Percentiles rank a stretch among this genome's conserved stretches.
phyloP scores from a whole-genome alignment of 257 asterid species.

The Rubia yunnanensis region DNA sequence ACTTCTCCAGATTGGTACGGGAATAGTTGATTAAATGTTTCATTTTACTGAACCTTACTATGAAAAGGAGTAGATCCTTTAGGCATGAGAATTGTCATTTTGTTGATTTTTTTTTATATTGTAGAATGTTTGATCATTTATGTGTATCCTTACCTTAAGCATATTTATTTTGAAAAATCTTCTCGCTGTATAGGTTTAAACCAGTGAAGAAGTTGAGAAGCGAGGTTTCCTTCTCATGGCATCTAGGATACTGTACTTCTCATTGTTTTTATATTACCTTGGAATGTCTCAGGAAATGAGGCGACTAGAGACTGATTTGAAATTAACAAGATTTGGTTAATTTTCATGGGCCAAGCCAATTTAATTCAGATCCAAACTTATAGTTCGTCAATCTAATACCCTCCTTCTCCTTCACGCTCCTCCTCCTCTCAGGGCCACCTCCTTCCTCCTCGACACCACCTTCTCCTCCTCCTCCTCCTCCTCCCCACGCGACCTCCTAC shows the following conservation, averaged over 20 bases:
- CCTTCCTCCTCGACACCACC: too few species aligned
- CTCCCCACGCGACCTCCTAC: too few species aligned
- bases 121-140: not conserved
- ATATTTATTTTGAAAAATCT: not conserved
- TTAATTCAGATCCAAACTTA: too few species aligned
- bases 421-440: too few species aligned
- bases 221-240: not conserved
- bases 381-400: too few species aligned
- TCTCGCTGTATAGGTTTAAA: not conserved
- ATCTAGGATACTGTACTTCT: not conserved
- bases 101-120: too few species aligned
- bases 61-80: not conserved
- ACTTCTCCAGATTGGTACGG: slow-evolving; percentile 16
- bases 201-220: not conserved
- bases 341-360: too few species aligned
- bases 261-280: not conserved
- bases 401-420: too few species aligned
- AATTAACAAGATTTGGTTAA: too few species aligned
- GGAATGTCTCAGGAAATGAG: too few species aligned
- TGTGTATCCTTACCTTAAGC: not conserved
- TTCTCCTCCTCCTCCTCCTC: too few species aligned
- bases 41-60: slow-evolving; percentile 11
- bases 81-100: not conserved
- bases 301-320: too few species aligned
- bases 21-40: slow-evolving; percentile 7